These are phyloP conservation scores for Coriolopsis trogii DNA, from an alignment of 1,284 basidiomycete species.

Conservation along the genomic window DNA sequence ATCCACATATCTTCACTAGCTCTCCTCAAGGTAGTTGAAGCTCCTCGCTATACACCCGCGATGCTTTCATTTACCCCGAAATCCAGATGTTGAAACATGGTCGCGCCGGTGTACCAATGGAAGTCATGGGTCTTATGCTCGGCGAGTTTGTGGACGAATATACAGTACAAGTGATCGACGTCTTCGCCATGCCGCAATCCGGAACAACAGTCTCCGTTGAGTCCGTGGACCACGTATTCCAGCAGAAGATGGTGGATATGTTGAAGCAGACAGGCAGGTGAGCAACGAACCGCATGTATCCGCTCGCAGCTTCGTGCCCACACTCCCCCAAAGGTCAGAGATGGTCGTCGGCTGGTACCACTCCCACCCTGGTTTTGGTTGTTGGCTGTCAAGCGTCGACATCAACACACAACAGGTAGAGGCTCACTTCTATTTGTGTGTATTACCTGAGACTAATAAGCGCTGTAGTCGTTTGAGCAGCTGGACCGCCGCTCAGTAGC, in stretches of 20 bases:
- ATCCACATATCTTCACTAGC: conserved; percentile 96
- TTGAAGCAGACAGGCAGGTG: conserved; percentile 98
- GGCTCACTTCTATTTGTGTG: conserved; percentile 13
- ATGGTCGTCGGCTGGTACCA: conserved; percentile 99
- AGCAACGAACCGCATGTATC: conserved; percentile 29
- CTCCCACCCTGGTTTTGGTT: conserved; percentile 99
- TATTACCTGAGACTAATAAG: too few relatives aligned
- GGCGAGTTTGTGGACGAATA: conserved; percentile 99
- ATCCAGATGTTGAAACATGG: conserved; percentile 98
- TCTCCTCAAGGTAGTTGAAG: conserved; percentile 74
- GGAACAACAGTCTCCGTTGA: conserved; percentile 99
- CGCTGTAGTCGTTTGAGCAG: conserved; percentile 89
- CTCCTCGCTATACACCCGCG: neutral
- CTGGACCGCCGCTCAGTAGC: conserved; percentile 95
- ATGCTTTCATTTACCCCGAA: neutral
- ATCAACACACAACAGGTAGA: conserved; percentile 97
- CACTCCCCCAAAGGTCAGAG: conserved; percentile 74
- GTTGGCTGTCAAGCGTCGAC: conserved; percentile 98
- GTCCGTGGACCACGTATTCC: conserved; percentile 99
- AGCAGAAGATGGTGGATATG: conserved; percentile 99
- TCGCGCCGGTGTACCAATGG: conserved; percentile 98
- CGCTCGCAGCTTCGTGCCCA: neutral
- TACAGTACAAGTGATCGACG: conserved; percentile 96
- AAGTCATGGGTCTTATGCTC: conserved; percentile 99
- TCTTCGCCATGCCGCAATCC: conserved; percentile 99